Evolutionary conservation across 257 asterid genomes (phyloP).

Genomic region (Solanum sejunctum): DNA sequence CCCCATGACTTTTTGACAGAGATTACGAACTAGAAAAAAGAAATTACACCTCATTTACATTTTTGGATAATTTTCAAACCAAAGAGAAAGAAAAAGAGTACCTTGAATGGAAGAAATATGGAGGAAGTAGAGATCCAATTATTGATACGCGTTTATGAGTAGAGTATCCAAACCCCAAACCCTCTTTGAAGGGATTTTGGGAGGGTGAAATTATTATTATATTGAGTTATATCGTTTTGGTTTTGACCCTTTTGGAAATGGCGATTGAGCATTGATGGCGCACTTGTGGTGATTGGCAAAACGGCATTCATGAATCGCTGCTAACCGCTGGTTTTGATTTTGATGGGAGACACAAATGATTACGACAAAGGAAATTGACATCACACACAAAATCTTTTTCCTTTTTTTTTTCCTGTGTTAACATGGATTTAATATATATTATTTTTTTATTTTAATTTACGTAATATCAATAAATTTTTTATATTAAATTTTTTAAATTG

Average conservation of each 20-base stretch:
- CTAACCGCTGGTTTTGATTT: neutral
- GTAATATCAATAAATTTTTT: no score
- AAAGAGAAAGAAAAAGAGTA: neutral
- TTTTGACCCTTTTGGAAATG: neutral
- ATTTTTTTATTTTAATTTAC: no score
- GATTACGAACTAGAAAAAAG: neutral
- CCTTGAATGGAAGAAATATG: neutral
- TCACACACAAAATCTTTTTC: no score
- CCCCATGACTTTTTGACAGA: neutral
- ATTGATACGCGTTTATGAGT: neutral
- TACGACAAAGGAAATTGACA: neutral
- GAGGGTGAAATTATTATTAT: neutral
- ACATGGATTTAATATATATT: no score
- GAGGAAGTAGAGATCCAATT: neutral
- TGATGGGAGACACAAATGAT: neutral
- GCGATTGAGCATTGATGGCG: neutral
- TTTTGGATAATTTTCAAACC: neutral
- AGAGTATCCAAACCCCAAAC: neutral
- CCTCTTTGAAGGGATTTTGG: neutral
- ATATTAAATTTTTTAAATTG: no score
- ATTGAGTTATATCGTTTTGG: neutral
- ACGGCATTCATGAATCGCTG: neutral
- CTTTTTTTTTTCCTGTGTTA: no score
- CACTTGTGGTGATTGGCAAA: neutral
- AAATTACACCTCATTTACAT: neutral